Evolutionary conservation across 768 basidiomycete genomes (phyloP).

Genomic region (Agaricus sinodeliciosus): DNA sequence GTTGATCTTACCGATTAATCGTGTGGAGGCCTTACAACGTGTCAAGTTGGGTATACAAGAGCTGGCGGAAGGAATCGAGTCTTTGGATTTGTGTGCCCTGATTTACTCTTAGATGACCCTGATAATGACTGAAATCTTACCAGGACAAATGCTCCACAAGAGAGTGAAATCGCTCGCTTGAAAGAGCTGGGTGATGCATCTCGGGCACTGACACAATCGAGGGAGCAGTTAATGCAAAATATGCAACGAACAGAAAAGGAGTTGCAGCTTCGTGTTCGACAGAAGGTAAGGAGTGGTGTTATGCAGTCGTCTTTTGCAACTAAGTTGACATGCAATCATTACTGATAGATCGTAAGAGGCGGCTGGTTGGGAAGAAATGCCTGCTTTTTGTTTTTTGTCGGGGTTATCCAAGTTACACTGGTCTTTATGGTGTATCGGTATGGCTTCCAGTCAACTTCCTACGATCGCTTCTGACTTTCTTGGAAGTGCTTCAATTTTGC

Average conservation of each 20-base stretch:
- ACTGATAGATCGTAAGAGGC: background rate
- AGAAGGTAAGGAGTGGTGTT: background rate
- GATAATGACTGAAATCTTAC: background rate
- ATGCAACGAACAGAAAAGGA: slow-evolving; percentile 35
- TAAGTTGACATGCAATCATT: background rate
- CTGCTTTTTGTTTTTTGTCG: slow-evolving; percentile 17
- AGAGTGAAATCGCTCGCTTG: slow-evolving; percentile 37
- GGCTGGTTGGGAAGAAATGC: slow-evolving; percentile 9
- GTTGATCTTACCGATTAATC: slow-evolving; percentile 21
- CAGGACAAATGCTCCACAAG: slow-evolving; percentile 5
- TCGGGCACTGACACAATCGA: slow-evolving; percentile 39
- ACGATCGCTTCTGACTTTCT: background rate
- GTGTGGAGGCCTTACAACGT: slow-evolving; percentile 46
- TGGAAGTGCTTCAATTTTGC: slow-evolving; percentile 37
- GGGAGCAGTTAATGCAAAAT: slow-evolving; percentile 35
- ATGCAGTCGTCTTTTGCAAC: background rate
- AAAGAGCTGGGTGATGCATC: slow-evolving; percentile 49
- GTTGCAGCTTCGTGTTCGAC: slow-evolving; percentile 14
- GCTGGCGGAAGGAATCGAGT: slow-evolving; percentile 48
- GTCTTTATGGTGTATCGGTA: slow-evolving; percentile 55
- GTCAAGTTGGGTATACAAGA: slow-evolving; percentile 55
- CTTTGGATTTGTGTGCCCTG: slow-evolving; percentile 47
- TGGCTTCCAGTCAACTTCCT: slow-evolving; percentile 9
- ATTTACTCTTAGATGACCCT: background rate
- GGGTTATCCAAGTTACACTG: slow-evolving; percentile 37